A percentile compares a stretch with the other conserved stretches of the same genome.
Conservation (phyloP, 352 stramenopile genomes). For the Globisporangium cylindrosporum region DNA sequence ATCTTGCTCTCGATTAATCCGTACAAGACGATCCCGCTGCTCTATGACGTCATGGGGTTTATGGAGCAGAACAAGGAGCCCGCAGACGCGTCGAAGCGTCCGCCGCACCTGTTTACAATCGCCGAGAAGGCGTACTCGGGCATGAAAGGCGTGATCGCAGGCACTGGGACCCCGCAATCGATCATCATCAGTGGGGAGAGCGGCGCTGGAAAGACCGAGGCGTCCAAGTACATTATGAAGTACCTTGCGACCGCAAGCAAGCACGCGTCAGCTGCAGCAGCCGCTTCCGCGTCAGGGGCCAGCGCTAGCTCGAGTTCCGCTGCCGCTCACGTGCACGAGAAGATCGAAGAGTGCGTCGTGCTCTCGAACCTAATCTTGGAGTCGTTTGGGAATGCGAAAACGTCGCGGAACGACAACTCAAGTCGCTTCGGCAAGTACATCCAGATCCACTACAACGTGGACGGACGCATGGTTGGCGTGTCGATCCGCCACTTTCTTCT, state of each 20-base stretch:
- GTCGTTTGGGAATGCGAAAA: constrained; percentile 86
- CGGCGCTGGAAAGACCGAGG: constrained; percentile 93
- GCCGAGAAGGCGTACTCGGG: constrained; percentile 72
- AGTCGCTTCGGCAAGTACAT: constrained; percentile 92
- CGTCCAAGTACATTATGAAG: constrained; percentile 92
- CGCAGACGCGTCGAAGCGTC: constrained; percentile 24
- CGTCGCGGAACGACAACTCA: constrained; percentile 85
- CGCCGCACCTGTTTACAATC: constrained; percentile 80
- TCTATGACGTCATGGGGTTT: constrained; percentile 78
- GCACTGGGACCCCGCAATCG: constrained; percentile 75
- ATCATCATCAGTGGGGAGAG: constrained; percentile 94
- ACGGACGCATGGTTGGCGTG: constrained; percentile 71
- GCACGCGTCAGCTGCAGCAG: constrained; percentile 24
- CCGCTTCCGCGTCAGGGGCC: constrained; percentile 1
- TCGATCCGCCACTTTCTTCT: constrained; percentile 80
- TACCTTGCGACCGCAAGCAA: constrained; percentile 80
- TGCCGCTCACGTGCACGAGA: constrained; percentile 50
- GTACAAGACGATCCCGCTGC: constrained; percentile 84
- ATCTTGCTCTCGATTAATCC: constrained; percentile 84
- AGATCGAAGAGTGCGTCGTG: constrained; percentile 82
- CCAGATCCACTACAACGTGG: constrained; percentile 75
- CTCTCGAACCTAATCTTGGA: constrained; percentile 82
- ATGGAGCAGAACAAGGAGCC: constrained; percentile 48
- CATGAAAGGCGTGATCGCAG: constrained; percentile 60
- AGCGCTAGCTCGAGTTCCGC: constrained; percentile 10